Base-by-base conservation (phyloP, 2,329 filamentous ascomycete genomes). In the Gaeumannomyces tritici region DNA sequence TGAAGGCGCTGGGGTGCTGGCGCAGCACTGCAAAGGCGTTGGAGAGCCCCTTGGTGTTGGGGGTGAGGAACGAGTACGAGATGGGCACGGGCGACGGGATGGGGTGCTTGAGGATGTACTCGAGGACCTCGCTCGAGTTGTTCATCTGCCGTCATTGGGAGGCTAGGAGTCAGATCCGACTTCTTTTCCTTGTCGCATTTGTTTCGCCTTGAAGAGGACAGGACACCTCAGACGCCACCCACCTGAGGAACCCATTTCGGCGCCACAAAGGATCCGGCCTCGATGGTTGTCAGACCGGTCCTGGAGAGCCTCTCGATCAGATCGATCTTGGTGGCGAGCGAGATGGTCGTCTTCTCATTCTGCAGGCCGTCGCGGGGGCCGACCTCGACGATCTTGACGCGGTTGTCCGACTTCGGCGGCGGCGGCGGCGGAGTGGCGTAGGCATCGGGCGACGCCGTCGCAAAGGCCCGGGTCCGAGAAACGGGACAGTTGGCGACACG, bases 281-380 rank as follows among this genome's bases (percentile, higher is more conserved):
- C 91, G 65, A 96, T 93, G 3, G 86, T 86, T 7, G 78, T 77
- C 55, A 95, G 73, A 0, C 91, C 91, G 0, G 89, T 89, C 65
- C 77, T 76, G 42, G 86, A 84, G 65, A 96, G 77, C 64, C 84
- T 79, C 67, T 87, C 81, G 54, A 96, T 89, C 61, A 96, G 75
- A 67, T 92, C 85, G 62, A 93, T 83, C 74, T 96, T 96, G 2
- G 87, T 91, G 8, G 81, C 79, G 13, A 90, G 77, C 0, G 89
- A 79, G 66, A 96, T 88, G 31, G 80, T 80, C 66, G 79, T 83
- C 75, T 89, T 89, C 77, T 95, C 89, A 71, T 95, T 96, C 72
- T 96, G 91, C 61, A 96, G 76, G n/a, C 91, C 91, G 77, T 96
- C 91, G 66, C 91, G 82, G 42, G 91, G 90, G 11, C 90, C 90